Conservation (phyloP, 306 rosid genomes). For the Ormosia emarginata region DNA sequence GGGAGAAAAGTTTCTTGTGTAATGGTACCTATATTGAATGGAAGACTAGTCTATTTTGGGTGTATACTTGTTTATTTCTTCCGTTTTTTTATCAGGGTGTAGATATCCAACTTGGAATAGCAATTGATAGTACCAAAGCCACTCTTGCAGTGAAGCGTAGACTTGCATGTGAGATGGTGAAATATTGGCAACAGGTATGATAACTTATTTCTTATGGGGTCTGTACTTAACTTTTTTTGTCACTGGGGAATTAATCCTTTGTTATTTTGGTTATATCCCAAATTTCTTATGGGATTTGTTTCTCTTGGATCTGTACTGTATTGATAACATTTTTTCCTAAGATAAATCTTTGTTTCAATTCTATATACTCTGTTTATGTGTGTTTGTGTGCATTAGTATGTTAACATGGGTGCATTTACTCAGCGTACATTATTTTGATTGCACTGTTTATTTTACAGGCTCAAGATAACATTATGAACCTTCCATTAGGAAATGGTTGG, state of each 20-base stretch:
- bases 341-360: neutral
- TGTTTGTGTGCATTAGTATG: neutral
- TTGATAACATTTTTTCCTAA: neutral
- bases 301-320: neutral
- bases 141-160: conserved; percentile 99
- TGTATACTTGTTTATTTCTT: conserved; percentile 5
- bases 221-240: neutral
- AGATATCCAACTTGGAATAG: conserved; percentile 96
- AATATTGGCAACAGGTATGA: conserved; percentile 95
- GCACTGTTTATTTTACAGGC: conserved; percentile 54
- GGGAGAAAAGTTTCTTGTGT: neutral
- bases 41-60: conserved; percentile 6
- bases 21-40: neutral
- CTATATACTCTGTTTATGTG: neutral
- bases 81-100: conserved; percentile 58
- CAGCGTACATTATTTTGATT: conserved; percentile 13
- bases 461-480: conserved; percentile 96
- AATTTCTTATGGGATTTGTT: neutral
- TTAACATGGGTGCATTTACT: neutral
- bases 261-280: neutral
- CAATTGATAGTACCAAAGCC: conserved; percentile 95
- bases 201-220: neutral
- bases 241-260: neutral
- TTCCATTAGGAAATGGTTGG: conserved; percentile 89
- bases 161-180: conserved; percentile 98